Percentiles rank a stretch among this genome's conserved stretches.
phyloP scores from a whole-genome alignment of 2,329 filamentous ascomycete genomes.

The Exserohilum rostratum region DNA sequence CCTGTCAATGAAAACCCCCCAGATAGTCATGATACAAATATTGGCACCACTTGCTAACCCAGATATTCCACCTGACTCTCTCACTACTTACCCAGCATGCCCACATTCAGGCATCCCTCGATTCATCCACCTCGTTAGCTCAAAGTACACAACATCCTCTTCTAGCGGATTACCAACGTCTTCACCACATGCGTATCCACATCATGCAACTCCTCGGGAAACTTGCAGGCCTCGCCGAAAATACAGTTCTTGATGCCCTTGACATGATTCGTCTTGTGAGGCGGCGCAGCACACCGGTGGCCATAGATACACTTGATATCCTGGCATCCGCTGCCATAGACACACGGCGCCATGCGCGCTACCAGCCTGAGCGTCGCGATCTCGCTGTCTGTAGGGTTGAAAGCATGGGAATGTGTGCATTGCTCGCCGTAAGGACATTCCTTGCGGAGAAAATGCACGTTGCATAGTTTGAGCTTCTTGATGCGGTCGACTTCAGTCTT shows the following conservation, averaged over 20 bases:
- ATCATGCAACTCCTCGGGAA: conserved; percentile 62
- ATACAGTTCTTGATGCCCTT: conserved; percentile 62
- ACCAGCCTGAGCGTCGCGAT: conserved; percentile 62
- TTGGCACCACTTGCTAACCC: too few relatives aligned
- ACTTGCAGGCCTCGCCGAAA: conserved; percentile 64
- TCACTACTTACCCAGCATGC: too few relatives aligned
- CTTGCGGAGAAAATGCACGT: conserved; percentile 64
- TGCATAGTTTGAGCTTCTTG: conserved; percentile 68
- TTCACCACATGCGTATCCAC: conserved; percentile 64
- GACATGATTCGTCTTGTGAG: conserved; percentile 45
- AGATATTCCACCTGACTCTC: too few relatives aligned
- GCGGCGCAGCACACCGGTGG: conserved; percentile 64
- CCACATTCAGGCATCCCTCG: background rate
- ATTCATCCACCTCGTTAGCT: background rate
- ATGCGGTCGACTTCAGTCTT: conserved; percentile 63
- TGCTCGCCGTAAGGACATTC: conserved; percentile 61
- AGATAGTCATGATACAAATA: too few relatives aligned
- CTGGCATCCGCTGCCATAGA: conserved; percentile 62
- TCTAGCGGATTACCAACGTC: conserved; percentile 49
- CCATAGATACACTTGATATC: conserved; percentile 68
- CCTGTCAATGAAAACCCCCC: too few relatives aligned
- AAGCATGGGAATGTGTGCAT: conserved; percentile 63
- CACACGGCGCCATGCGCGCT: conserved; percentile 67
- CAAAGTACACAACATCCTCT: background rate
- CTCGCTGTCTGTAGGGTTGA: conserved; percentile 61